Percentiles rank a stretch among this genome's conserved stretches.
Evolutionary conservation across 176 grass and related monocot species (phyloP).

Genomic region (Hyparrhenia diplandra): DNA sequence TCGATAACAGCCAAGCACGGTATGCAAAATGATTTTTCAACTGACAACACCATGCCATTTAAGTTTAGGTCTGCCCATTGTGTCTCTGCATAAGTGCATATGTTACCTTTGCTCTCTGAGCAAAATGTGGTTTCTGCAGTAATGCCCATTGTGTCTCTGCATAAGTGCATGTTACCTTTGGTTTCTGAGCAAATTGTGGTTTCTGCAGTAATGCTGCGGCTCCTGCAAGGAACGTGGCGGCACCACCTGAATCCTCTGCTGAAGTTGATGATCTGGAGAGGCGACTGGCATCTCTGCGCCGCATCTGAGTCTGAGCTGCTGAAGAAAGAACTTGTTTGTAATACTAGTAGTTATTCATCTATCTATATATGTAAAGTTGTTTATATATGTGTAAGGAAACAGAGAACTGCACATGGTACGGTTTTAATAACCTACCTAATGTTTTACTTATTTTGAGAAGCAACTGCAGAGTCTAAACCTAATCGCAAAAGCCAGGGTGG

Average conservation of each 20-base stretch:
- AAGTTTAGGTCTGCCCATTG: neutral
- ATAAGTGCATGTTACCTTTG: no score
- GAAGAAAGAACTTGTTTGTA: neutral
- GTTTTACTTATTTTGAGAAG: neutral
- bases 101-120: neutral
- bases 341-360: slow-evolving; percentile 23
- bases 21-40: slow-evolving; percentile 38
- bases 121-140: no score
- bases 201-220: neutral
- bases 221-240: slow-evolving; percentile 32
- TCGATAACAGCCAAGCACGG: slow-evolving; percentile 57
- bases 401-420: neutral
- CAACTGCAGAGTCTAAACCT: neutral
- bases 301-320: slow-evolving; percentile 49
- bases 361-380: slow-evolving; percentile 50
- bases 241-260: slow-evolving; percentile 51
- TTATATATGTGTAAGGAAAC: slow-evolving; percentile 25
- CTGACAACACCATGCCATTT: neutral
- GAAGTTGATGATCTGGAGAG: slow-evolving; percentile 91
- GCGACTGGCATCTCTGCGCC: slow-evolving; percentile 85
- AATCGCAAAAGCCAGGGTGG: neutral
- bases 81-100: no score
- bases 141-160: no score
- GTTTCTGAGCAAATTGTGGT: no score
- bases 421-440: neutral